These are phyloP conservation scores for Cladophialophora bantiana DNA, from an alignment of 2,329 filamentous ascomycete species.

Conservation along the genomic window DNA sequence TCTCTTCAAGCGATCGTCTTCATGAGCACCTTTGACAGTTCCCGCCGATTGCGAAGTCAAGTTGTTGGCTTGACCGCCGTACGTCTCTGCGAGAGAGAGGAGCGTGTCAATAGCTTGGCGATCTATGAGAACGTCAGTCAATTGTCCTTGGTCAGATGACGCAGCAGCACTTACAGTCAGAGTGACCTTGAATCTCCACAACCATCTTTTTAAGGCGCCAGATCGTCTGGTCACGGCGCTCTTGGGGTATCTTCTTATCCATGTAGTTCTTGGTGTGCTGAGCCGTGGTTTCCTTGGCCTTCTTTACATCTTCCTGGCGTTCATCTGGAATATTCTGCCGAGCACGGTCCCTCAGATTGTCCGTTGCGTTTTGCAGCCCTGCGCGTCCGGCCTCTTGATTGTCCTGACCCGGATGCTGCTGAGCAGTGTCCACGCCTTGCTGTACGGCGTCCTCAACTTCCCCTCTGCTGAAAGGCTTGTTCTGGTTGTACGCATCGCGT, in stretches of 20 bases:
- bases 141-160: constrained; percentile 17
- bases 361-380: constrained; percentile 43
- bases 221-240: constrained; percentile 89
- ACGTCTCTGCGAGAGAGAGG: constrained; percentile 82
- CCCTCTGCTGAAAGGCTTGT: constrained; percentile 61
- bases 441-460: constrained; percentile 68
- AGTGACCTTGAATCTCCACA: constrained; percentile 92
- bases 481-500: constrained; percentile 65
- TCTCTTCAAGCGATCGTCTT: constrained; percentile 67
- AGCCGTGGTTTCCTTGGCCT: constrained; percentile 47
- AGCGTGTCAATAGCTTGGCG: constrained; percentile 89
- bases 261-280: constrained; percentile 74
- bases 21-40: constrained; percentile 75
- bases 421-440: constrained; percentile 63
- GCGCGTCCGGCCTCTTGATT: constrained; percentile 46
- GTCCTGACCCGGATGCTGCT: constrained; percentile 47
- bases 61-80: constrained; percentile 74
- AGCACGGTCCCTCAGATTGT: constrained; percentile 62
- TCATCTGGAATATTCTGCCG: constrained; percentile 72
- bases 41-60: constrained; percentile 70
- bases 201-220: constrained; percentile 98
- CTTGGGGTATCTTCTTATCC: constrained; percentile 83
- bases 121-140: constrained; percentile 55
- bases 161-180: constrained; percentile 69
- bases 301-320: constrained; percentile 51